These are phyloP conservation scores for Phytophthora citricola DNA, from an alignment of 352 stramenopile genomes.

Conservation along the genomic window DNA sequence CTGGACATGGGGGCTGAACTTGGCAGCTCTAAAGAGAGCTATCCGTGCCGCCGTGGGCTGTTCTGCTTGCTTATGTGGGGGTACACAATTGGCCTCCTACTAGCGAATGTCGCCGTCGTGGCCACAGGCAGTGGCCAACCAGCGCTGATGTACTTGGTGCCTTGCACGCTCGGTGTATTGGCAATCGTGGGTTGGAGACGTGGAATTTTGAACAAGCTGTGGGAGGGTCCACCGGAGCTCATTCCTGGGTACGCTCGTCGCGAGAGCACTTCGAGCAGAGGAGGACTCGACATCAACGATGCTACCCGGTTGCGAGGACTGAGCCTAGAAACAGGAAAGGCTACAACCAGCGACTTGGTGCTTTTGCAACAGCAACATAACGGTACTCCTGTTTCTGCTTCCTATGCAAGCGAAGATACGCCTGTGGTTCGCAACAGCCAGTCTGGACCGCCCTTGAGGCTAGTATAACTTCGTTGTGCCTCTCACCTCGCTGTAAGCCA, in stretches of 20 bases:
- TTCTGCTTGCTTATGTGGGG: slow-evolving; percentile 90
- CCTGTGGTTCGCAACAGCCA: slow-evolving; percentile 13
- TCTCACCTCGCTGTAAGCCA: slow-evolving; percentile 14
- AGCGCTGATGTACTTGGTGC: slow-evolving; percentile 97
- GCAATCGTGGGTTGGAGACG: slow-evolving; percentile 73
- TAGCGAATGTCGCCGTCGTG: slow-evolving; percentile 95
- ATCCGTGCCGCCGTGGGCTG: slow-evolving; percentile 56
- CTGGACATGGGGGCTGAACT: slow-evolving; percentile 57
- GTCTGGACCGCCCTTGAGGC: slow-evolving; percentile 14
- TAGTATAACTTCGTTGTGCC: slow-evolving; percentile 20
- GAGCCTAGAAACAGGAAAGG: slow-evolving; percentile 35
- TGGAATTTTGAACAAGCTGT: slow-evolving; percentile 90
- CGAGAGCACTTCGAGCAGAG: slow-evolving; percentile 35
- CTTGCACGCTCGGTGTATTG: slow-evolving; percentile 91
- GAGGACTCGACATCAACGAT: slow-evolving; percentile 37
- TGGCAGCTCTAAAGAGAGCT: slow-evolving; percentile 34
- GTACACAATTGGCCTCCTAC: slow-evolving; percentile 93
- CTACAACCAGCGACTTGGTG: slow-evolving; percentile 39
- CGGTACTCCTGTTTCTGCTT: slow-evolving; percentile 51
- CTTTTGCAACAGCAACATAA: slow-evolving; percentile 45
- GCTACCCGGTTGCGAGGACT: slow-evolving; percentile 32
- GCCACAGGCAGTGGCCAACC: slow-evolving; percentile 94
- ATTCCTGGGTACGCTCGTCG: slow-evolving; percentile 34
- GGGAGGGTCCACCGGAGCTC: slow-evolving; percentile 85
- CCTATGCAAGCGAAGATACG: slow-evolving; percentile 51